Base-by-base conservation (phyloP, 1,284 basidiomycete species). In the Marasmius tenuissimus region DNA sequence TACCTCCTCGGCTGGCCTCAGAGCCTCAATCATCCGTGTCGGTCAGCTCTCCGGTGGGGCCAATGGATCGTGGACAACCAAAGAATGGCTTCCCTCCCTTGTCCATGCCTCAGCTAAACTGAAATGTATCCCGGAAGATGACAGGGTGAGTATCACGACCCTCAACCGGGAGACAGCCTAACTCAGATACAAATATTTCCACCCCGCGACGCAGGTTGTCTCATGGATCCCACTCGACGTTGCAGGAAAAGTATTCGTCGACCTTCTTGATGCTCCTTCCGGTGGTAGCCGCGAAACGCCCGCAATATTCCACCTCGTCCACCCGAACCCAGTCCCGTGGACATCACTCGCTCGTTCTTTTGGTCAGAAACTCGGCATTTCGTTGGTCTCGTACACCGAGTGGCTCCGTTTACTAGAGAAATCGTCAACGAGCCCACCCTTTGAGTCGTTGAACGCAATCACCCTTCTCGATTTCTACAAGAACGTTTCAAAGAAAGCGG, bases 381-480 rank as follows among this genome's bases (percentile, higher is more conserved):
- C 48, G 27, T 12, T 52, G 8, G 58, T 59, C 8, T 35, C 58
- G 11, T 59, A 52, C 14, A n/a, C 49, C 8, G 58, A 59, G 12
- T 59, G 58, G 58, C 52, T 59, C 18, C 4, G 34, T 12, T 37
- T 48, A 6, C 37, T 59, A 7, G 58, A 59, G 38, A 12, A 54
- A 37, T n/a, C 18, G 16, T 22, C 9, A 10, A 18, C 22, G 34
- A 4, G 14, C 3, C 12, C 52, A 18, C 18, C 52, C 6, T 22
- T 47, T 3, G 18, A 39, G 6, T 14, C 59, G 34, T 10, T 62
- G 18, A 39, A 47, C 9, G 57, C 61, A 1, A 9, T 55, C 9
- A 55, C 52, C 35, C 48, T 63, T 20, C 45, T 63, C 4, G 58
- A 61, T 18, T 59, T 48, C 16, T 50, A 35, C 34, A 45, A 47